These are phyloP conservation scores for Tuber borchii DNA, from an alignment of 495 filamentous ascomycete genomes.

Conservation along the genomic window DNA sequence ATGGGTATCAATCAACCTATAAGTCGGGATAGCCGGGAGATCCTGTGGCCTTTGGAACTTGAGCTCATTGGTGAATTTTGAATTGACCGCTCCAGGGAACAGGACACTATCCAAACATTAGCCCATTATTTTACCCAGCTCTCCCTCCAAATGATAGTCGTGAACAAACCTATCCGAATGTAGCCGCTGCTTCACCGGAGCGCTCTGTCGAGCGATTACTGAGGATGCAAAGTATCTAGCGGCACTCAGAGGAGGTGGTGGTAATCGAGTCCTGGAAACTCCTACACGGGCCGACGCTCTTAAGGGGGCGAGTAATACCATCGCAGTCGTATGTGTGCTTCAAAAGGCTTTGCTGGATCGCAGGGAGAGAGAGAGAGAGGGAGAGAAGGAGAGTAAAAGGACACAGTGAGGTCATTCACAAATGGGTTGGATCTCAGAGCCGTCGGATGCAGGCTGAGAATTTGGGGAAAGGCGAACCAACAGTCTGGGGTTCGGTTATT, in stretches of 20 bases:
- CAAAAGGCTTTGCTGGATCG: conserved; percentile 4
- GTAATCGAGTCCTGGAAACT: not conserved
- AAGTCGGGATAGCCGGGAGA: conserved; percentile 69
- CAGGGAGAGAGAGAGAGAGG: conserved; percentile 11
- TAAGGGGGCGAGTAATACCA: not conserved
- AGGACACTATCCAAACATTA: conserved; percentile 58
- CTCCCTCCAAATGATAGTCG: not conserved
- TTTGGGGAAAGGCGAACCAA: not conserved
- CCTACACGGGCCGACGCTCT: not conserved
- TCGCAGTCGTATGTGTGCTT: not conserved
- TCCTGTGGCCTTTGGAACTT: conserved; percentile 64
- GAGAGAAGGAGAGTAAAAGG: not conserved
- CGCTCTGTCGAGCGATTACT: conserved; percentile 16
- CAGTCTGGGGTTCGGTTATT: conserved; percentile 27
- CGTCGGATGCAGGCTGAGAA: conserved; percentile 5
- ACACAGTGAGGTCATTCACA: not conserved
- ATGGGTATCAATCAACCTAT: conserved; percentile 77
- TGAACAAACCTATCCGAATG: conserved; percentile 32
- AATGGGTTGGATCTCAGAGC: not conserved
- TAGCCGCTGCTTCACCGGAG: conserved; percentile 28
- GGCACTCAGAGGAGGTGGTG: not conserved
- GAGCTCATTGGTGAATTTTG: conserved; percentile 76
- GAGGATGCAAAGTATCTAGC: conserved; percentile 18
- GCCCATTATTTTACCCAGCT: not conserved
- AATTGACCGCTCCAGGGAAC: conserved; percentile 93